Evolutionary conservation across 768 basidiomycete genomes (phyloP).

Genomic region (Trametes maxima): DNA sequence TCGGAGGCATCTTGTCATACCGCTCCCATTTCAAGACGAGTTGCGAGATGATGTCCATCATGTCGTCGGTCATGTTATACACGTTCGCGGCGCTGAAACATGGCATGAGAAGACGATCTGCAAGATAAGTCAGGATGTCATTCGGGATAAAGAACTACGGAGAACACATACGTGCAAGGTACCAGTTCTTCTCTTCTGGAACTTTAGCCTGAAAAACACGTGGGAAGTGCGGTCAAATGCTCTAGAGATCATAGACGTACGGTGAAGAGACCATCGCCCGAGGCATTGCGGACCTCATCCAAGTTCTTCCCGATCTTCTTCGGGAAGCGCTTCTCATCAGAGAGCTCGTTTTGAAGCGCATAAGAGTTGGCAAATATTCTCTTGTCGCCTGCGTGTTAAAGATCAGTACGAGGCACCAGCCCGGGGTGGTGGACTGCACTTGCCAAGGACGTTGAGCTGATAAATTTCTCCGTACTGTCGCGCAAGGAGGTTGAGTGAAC

Average conservation of each 20-base stretch:
- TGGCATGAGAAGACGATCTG: constrained; percentile 44
- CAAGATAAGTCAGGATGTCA: not conserved
- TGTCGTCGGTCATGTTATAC: constrained; percentile 48
- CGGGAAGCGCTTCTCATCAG: constrained; percentile 45
- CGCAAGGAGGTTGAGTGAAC: constrained; percentile 39
- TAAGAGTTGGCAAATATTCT: constrained; percentile 37
- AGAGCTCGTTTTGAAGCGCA: constrained; percentile 42
- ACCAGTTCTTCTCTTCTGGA: constrained; percentile 50
- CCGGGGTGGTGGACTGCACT: not conserved
- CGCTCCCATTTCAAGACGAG: constrained; percentile 48
- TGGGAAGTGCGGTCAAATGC: constrained; percentile 20
- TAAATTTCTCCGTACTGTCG: constrained; percentile 48
- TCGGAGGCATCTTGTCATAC: constrained; percentile 25
- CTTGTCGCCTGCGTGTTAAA: constrained; percentile 27
- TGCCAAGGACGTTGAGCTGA: constrained; percentile 41
- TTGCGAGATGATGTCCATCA: constrained; percentile 48
- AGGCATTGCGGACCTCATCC: constrained; percentile 37
- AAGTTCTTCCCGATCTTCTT: constrained; percentile 41
- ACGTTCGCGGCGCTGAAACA: constrained; percentile 45
- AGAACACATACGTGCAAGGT: constrained; percentile 41
- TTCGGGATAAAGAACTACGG: no score
- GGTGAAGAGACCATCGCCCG: constrained; percentile 46
- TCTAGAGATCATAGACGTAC: constrained; percentile 28
- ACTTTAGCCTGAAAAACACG: constrained; percentile 30
- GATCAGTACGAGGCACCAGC: not conserved